Base-by-base conservation (phyloP, 2,329 filamentous ascomycete species). In the Mycosphaerella sp. region DNA sequence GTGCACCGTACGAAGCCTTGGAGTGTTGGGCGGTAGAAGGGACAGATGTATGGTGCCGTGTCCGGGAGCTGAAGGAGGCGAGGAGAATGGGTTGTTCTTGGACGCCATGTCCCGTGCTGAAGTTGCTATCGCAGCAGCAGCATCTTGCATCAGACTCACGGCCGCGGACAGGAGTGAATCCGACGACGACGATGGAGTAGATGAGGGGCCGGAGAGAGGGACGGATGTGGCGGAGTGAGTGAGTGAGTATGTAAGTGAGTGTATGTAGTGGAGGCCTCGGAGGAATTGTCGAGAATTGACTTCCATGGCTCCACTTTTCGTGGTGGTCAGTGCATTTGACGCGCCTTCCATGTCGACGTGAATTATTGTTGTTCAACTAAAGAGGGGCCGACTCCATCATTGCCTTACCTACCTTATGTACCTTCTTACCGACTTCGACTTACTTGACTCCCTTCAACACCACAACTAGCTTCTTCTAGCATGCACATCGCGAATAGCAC, bases 41-140 rank as follows among this genome's bases (percentile, higher is more conserved):
- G 80, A 80, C 51, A 89, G 81, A 47, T 89, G 76, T 59, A 96
- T 86, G 58, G 77, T 79, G 54, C 93, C 93, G 65, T 87, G 78
- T 51, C 93, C 93, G 17, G 90, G 81, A 47, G 77, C 76, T 18
- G 87, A 86, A 35, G 84, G 79, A 25, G 87, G 87, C 45, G 80
- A 75, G 44, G 86, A 82, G 66, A 94, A 95, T 7, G 89, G 87
- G n/a, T 84, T 34, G 6, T 12, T 6, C 21, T 0, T 89, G 60
- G 60, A 64, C 64, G 65, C 65, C 25, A 41, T 27, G 45, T 42
- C 37, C 45, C 18, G 17, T 30, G 25, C 32, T 17, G 17, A 13
- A 12, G 17, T 8, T 41, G 17, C 13, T 41, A 41, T 41, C 37
- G 37, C 17, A 41, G 7, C 37, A 21, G 37, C 37, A 41, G 6